Base-by-base conservation (phyloP, 2,329 filamentous ascomycete genomes). In the Aspergillus tanneri region DNA sequence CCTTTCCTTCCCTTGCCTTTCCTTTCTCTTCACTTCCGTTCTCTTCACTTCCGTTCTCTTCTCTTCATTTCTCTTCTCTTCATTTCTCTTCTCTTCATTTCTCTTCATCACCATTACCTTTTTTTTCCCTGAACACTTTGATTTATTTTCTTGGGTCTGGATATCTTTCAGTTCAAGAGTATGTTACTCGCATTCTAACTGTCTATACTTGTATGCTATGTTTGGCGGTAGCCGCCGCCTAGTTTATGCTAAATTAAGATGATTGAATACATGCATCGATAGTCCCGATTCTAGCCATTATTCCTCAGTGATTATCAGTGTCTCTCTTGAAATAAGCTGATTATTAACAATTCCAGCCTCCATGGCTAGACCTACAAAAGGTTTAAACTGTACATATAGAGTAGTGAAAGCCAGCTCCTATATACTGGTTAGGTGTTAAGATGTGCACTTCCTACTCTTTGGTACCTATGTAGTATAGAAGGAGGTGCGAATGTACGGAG, bases 1-100 rank as follows among this genome's bases (percentile, higher is more conserved):
- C 18, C 14, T 28, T 46, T 45, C 14, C 16, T 47, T 24, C 16
- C n/a, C 36, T 6, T 40, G 40, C 24, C 41, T 35, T n/a, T 6
- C 25, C 19, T 39, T 40, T 24, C 11, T 39, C 27, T 19, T 21
- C 21, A n/a, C 37, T 37, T 23, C 9, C 11, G 7, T 37, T 27
- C 21, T 24, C 14, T 44, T 25, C 27, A 10, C 12, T 18, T 8
- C n/a, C n/a, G 4, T 12, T 5, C 5, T n/a, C 18, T 21, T 30
- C 23, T 43, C 47, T 37, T 45, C 25, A 25, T 51, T 39, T 48
- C 27, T 38, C 32, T 23, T 43, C 37, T 24, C 30, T 28, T 16
- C 14, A 37, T 7, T 16, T 45, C 19, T 42, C 43, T 39, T 43
- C 19, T n/a, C n/a, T n/a, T n/a, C n/a, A n/a, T 42, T 37, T 21